These are phyloP conservation scores for Sporothrix pallida DNA, from an alignment of 2,329 filamentous ascomycete genomes.

Conservation along the genomic window DNA sequence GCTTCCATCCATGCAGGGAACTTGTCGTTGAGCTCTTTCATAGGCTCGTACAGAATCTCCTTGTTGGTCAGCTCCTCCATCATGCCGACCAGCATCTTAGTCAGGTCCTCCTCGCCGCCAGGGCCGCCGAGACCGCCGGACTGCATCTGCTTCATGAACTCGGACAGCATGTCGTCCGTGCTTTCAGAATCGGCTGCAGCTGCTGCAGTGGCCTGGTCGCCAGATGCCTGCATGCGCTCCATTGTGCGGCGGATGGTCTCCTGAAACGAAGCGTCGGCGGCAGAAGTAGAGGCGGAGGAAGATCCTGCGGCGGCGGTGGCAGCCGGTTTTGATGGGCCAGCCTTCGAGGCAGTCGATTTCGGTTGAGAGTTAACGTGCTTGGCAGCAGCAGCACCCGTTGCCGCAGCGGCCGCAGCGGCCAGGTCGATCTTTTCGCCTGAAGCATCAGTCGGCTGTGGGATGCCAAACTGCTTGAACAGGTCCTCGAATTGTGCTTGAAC, in stretches of 20 bases:
- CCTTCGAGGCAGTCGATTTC: constrained; percentile 43
- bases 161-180: constrained; percentile 81
- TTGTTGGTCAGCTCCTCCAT: constrained; percentile 99
- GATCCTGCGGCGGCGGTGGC: constrained; percentile 34
- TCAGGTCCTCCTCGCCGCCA: constrained; percentile 80
- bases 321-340: constrained; percentile 46
- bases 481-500: constrained; percentile 80
- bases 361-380: constrained; percentile 29
- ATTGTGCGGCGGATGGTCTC: constrained; percentile 93
- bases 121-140: constrained; percentile 60
- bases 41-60: constrained; percentile 96
- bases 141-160: constrained; percentile 89
- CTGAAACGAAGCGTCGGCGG: constrained; percentile 70
- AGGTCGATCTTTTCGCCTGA: constrained; percentile 39
- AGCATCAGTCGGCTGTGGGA: constrained; percentile 13
- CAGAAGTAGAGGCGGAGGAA: constrained; percentile 46
- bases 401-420: constrained; percentile 39
- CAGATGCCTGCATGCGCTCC: constrained; percentile 92
- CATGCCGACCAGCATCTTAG: constrained; percentile 94
- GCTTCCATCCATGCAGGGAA: constrained; percentile 88
- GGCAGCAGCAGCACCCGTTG: constrained; percentile 40
- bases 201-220: constrained; percentile 81
- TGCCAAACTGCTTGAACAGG: constrained; percentile 73
- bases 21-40: constrained; percentile 95
- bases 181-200: constrained; percentile 63